phyloP scores from a whole-genome alignment of 2,329 filamentous ascomycete genomes.

The Pseudogymnoascus sp. region DNA sequence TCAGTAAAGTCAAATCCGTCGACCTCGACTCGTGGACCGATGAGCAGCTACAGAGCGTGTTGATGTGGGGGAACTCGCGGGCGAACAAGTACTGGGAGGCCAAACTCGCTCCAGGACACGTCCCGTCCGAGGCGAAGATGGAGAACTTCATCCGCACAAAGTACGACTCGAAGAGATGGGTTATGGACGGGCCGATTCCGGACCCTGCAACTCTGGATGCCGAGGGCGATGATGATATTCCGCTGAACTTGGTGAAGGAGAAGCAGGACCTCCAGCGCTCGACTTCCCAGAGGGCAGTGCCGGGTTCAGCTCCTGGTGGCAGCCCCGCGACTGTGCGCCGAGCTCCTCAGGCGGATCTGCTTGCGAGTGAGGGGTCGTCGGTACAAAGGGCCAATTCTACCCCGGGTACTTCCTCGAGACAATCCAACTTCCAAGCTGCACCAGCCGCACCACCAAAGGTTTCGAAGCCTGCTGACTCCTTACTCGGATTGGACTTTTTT shows the following conservation, averaged over 20 bases:
- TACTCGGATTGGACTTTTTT: conserved; percentile 90
- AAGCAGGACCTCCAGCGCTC: conserved; percentile 57
- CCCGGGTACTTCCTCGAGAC: conserved; percentile 47
- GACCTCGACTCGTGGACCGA: conserved; percentile 98
- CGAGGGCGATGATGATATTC: conserved; percentile 79
- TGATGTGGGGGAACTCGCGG: conserved; percentile 92
- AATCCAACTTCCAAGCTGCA: conserved; percentile 53
- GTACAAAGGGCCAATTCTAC: conserved; percentile 67
- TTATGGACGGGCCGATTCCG: conserved; percentile 95
- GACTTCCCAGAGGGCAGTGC: conserved; percentile 22
- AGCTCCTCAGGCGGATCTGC: conserved; percentile 66
- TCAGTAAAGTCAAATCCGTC: conserved; percentile 95
- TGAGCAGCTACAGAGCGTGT: conserved; percentile 87
- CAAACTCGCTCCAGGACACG: conserved; percentile 83
- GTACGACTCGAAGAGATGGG: conserved; percentile 97
- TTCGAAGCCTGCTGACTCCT: conserved; percentile 73
- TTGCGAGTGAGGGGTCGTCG: conserved; percentile 65
- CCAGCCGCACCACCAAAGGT: conserved; percentile 61
- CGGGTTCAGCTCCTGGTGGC: conserved; percentile 25
- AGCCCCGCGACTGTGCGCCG: conserved; percentile 30
- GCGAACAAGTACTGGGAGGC: conserved; percentile 99
- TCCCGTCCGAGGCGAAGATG: conserved; percentile 94
- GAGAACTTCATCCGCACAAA: conserved; percentile 99
- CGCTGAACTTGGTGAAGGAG: conserved; percentile 57
- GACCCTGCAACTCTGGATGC: conserved; percentile 82